A percentile compares a stretch with the other conserved stretches of the same genome.
Evolutionary conservation across 345 rosid species (phyloP).

Genomic region (Corchorus olitorius): DNA sequence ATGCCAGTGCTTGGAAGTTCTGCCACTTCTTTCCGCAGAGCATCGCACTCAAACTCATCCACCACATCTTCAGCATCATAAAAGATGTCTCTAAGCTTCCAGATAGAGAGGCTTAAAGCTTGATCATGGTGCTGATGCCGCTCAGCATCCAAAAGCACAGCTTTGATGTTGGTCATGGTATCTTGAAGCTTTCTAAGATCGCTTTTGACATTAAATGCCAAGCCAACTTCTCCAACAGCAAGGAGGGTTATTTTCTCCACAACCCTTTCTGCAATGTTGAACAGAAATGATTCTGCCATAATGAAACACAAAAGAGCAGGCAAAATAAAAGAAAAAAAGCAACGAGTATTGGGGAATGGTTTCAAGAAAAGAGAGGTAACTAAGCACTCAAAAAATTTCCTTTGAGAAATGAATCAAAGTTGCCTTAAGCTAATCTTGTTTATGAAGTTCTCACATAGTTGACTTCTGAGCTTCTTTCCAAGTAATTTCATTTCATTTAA

Average conservation of each 20-base stretch:
- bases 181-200: background rate
- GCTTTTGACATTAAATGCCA: background rate
- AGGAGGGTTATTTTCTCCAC: background rate
- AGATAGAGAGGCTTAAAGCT: background rate
- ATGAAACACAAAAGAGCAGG: background rate
- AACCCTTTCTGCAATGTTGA: background rate
- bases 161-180: background rate
- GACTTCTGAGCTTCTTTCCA: too few species aligned
- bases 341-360: too few species aligned
- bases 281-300: background rate
- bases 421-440: too few species aligned
- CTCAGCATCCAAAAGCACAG: background rate
- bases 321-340: too few species aligned
- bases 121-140: background rate
- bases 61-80: conserved; percentile 9
- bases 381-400: too few species aligned
- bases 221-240: background rate
- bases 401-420: too few species aligned
- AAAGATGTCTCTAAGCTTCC: background rate
- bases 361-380: too few species aligned
- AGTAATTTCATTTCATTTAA: too few species aligned
- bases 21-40: background rate
- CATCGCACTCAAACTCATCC: background rate
- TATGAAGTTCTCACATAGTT: too few species aligned
- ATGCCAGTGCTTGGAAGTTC: background rate